Evolutionary conservation across 805 yeast genomes (phyloP), one percentile per base, ranked within the genome.

Genomic region (Spathaspora hagerdaliae): DNA sequence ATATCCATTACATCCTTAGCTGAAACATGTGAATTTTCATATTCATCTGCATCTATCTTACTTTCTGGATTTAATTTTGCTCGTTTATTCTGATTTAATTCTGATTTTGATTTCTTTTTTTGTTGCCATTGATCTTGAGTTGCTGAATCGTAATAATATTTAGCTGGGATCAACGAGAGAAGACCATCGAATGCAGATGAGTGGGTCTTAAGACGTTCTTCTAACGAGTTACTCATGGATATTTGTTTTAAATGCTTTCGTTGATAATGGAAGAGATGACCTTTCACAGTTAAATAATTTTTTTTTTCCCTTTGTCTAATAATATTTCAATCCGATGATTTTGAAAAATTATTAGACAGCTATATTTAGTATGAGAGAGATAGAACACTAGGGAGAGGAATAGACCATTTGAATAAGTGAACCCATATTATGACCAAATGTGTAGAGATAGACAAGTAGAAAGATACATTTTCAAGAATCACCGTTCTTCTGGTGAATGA

Each of bases 91-190:
- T 69, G 73, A 52, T 73, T 79, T 15, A 73, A 64, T 53, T 87
- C 89, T 44, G 75, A 79, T 55, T 85, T 86, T 29, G 81, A 65
- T 65, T 83, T 79, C 71, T 89, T 88, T 69, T 82, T 87, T 55
- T 83, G 85, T 55, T 84, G 83, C 97, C 97, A 91, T 66, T 92
- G 97, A 43, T 84, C 83, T 56, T 85, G 82, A 2, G 92, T 84
- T 47, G 87, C 92, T 35, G 87, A 96, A 63, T 91, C 97, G 61
- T 87, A 90, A 63, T 92, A 92, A 59, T 85, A 90, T 60, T 90
- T 89, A 2, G 97, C 96, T 3, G 98, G 97, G 47, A 92, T 91
- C 63, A 92, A 71, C 15, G 97, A 88, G 48, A 92, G 72, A 43
- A 92, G 71, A 24, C 97, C 96, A 60, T 87, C 88, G 63, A 92